Percentiles rank a stretch among this genome's conserved stretches.
These are phyloP conservation scores for Penicillium griseofulvum DNA, from an alignment of 2,329 filamentous ascomycete species.

Conservation along the genomic window DNA sequence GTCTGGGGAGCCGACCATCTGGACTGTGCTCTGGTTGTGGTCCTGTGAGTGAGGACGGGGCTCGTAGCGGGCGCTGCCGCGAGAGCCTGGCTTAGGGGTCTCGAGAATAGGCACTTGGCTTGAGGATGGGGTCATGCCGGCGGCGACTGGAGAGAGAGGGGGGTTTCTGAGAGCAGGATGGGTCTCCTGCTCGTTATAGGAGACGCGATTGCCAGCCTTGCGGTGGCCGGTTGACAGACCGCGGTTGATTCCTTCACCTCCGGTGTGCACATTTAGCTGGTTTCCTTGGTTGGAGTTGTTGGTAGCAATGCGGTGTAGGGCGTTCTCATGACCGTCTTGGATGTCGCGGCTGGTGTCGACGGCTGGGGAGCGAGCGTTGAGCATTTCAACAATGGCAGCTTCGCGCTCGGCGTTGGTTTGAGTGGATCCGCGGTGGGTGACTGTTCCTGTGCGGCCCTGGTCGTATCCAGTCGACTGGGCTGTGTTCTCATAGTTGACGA, in stretches of 20 bases:
- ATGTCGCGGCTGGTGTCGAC: constrained; percentile 31
- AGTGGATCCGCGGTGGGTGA: constrained; percentile 32
- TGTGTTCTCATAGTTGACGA: constrained; percentile 14
- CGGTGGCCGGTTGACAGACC: constrained; percentile 43
- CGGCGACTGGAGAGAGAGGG: constrained; percentile 18
- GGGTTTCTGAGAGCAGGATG: constrained; percentile 3
- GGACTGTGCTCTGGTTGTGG: constrained; percentile 4
- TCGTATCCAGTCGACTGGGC: constrained; percentile 35
- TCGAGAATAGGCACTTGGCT: constrained; percentile 28
- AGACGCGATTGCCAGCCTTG: constrained; percentile 25
- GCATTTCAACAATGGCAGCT: constrained; percentile 32
- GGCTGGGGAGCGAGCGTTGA: constrained; percentile 35
- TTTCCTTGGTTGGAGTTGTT: constrained; percentile 23
- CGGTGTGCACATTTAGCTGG: constrained; percentile 19
- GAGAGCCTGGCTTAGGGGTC: constrained; percentile 23
- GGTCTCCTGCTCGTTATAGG: constrained; percentile 12
- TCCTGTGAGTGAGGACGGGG: constrained; percentile 13
- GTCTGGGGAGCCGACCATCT: constrained; percentile 16
- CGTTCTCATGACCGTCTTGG: constrained; percentile 12
- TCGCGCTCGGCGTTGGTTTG: constrained; percentile 29
- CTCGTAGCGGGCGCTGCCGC: constrained; percentile 21
- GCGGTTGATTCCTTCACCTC: constrained; percentile 28
- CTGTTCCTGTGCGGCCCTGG: constrained; percentile 21
- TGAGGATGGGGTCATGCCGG: constrained; percentile 20
- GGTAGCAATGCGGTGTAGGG: constrained; percentile 28